Evolutionary conservation across 352 stramenopile genomes (phyloP), one percentile per base, ranked within the genome.

Genomic region (Globisporangium emineosum): DNA sequence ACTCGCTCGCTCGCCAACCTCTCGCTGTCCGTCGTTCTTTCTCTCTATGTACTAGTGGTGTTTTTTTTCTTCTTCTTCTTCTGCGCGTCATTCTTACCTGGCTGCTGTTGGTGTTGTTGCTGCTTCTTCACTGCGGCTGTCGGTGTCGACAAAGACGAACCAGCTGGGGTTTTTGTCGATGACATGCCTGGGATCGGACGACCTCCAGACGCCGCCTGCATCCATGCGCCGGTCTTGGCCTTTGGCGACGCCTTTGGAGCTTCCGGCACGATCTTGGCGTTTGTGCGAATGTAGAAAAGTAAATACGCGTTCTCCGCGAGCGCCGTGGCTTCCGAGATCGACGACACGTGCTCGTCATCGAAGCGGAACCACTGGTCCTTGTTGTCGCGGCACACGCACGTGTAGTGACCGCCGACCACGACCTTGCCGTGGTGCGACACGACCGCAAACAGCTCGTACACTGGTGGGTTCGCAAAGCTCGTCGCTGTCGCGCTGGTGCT

Each of bases 351-450:
- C 71, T 94, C 86, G 66, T 94, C 86, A 52, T 94, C 73, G 57
- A 86, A 94, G 43, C 78, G 77, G 70, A 90, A 92, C 86, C 86
- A 94, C 71, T 94, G 86, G 62, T 93, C 86, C 61, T 93, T 94
- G 71, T 92, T 92, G 73, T 94, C 86, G 21, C 84, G 84, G 49
- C 86, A 94, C 35, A 93, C 73, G 15, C 81, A 85, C 45, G 86
- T 94, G 70, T 94, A 94, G 70, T 94, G 86, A 3, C 86, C 86
- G 23, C 86, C 86, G 0, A 92, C 79, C 21, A 92, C 82, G 37
- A 87, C 87, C 57, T 91, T 90, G 57, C 86, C 86, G 15, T 92
- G 69, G 54, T 94, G 86, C 15, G 84, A 91, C 5, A 94, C 84
- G 21, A 94, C 86, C 0, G 86, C 85, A 73, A 93, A 94, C 9